These are phyloP conservation scores for Hansenula lynferdii DNA, from an alignment of 1,139 yeast species.

Conservation along the genomic window DNA sequence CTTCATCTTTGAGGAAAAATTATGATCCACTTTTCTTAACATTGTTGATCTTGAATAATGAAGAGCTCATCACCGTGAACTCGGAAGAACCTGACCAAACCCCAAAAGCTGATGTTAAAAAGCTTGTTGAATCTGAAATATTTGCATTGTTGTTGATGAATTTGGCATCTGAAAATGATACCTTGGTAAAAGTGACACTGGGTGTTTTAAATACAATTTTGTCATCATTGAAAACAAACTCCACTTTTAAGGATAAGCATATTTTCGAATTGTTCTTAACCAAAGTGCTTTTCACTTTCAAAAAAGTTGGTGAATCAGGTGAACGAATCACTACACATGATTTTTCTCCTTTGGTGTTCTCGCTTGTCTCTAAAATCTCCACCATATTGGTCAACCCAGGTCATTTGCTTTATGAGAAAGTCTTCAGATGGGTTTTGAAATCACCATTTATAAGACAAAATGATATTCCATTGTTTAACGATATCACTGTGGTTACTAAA, in stretches of 20 bases:
- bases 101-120: conserved; percentile 46
- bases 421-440: conserved; percentile 51
- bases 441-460: conserved; percentile 39
- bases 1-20: conserved; percentile 22
- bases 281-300: conserved; percentile 50
- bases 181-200: conserved; percentile 42
- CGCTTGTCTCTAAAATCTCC: conserved; percentile 47
- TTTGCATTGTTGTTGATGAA: conserved; percentile 54
- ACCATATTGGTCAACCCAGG: conserved; percentile 61
- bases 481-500: conserved; percentile 36
- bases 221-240: conserved; percentile 27
- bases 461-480: conserved; percentile 63
- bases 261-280: conserved; percentile 55
- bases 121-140: conserved; percentile 53
- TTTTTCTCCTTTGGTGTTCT: conserved; percentile 39
- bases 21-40: conserved; percentile 64
- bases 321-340: conserved; percentile 9
- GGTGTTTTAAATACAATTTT: conserved; percentile 41
- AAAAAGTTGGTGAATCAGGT: conserved; percentile 21
- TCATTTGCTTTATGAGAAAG: conserved; percentile 68
- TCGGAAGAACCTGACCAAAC: conserved; percentile 25
- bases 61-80: conserved; percentile 44
- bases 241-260: conserved; percentile 53
- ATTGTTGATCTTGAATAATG: conserved; percentile 53
- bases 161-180: conserved; percentile 48